Percentiles rank a stretch among this genome's conserved stretches.
Conservation (phyloP, 108 stramenopile species). For the Cyclostephanos tholiformis region DNA sequence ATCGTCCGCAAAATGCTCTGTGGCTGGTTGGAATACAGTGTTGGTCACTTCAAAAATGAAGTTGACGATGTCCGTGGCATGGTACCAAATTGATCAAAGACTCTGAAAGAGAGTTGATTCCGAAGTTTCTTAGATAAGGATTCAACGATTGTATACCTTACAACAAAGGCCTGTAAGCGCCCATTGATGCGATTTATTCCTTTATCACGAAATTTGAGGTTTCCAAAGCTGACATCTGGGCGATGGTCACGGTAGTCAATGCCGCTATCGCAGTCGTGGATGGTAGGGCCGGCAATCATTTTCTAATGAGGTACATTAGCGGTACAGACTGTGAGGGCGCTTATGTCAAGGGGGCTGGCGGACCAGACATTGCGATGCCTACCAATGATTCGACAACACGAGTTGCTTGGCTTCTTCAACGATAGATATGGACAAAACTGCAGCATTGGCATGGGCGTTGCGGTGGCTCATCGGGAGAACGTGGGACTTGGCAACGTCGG, state of each 20-base stretch:
- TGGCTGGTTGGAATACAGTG: slow-evolving; percentile 16
- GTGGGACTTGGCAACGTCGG: slow-evolving; percentile 48
- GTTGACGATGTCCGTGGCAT: slow-evolving; percentile 12
- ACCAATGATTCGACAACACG: slow-evolving; percentile 28
- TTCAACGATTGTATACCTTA: slow-evolving; percentile 65
- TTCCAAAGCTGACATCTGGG: slow-evolving; percentile 65
- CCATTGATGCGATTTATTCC: slow-evolving; percentile 45
- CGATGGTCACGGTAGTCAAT: slow-evolving; percentile 48
- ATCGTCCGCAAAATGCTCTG: background rate
- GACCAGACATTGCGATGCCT: slow-evolving; percentile 29
- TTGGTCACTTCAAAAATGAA: slow-evolving; percentile 28
- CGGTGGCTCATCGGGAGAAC: slow-evolving; percentile 43
- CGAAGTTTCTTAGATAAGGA: slow-evolving; percentile 55
- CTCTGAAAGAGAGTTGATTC: slow-evolving; percentile 10
- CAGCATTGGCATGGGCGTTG: slow-evolving; percentile 67
- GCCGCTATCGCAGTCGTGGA: slow-evolving; percentile 45
- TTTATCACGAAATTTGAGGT: slow-evolving; percentile 39
- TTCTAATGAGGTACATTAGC: slow-evolving; percentile 41
- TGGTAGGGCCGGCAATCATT: slow-evolving; percentile 26
- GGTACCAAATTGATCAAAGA: slow-evolving; percentile 9
- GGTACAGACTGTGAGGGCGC: slow-evolving; percentile 30
- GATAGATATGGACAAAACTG: slow-evolving; percentile 40
- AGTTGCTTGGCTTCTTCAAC: slow-evolving; percentile 44
- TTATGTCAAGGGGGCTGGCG: slow-evolving; percentile 32
- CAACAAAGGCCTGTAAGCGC: slow-evolving; percentile 47